Base-by-base conservation (phyloP, 1,139 yeast genomes). In the Insectozyma bohioensis region DNA sequence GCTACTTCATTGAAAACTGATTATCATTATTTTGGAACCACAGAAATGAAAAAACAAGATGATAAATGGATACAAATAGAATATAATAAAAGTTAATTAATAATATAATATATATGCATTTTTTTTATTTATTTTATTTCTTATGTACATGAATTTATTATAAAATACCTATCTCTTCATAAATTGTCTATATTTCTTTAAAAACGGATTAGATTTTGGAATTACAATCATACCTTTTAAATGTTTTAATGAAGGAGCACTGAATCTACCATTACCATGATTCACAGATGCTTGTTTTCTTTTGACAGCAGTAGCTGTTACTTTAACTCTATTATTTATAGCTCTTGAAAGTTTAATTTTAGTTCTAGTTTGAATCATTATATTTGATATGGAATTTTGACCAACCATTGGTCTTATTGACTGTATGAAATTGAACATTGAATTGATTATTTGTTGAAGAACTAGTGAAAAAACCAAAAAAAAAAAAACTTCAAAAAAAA, bases 251-350 rank as follows among this genome's bases (percentile, higher is more conserved):
- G 80, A 68, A 36, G 79, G 71, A 28, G 77, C 63, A 30, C 90
- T 75, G 81, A 94, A 88, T 16, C 95, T 92, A 4, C 90, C 87
- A 51, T 87, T 88, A 30, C 97, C 97, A 58, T 88, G 97, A 49
- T 85, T 85, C 62, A 95, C 77, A 8, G 95, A 95, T 13, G 95
- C 85, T 48, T 79, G 82, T 38, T 86, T 86, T 52, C 80, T 66
- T 51, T 72, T 72, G 49, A 55, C 56, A 20, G 69, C 70, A 30
- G 55, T 53, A 3, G 72, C 72, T n/a, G 83, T 79, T 48, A 78
- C 80, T 56, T 85, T 75, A 78, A 90, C 83, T 61, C 95, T 74
- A 55, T 84, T 85, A 31, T 90, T 88, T 7, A 95, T 84, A 6
- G 87, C 80, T 50, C 81, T 76, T 51, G 81, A 85, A 6, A 88